Base-by-base conservation (phyloP, 768 basidiomycete species). In the Mycena galericulata region DNA sequence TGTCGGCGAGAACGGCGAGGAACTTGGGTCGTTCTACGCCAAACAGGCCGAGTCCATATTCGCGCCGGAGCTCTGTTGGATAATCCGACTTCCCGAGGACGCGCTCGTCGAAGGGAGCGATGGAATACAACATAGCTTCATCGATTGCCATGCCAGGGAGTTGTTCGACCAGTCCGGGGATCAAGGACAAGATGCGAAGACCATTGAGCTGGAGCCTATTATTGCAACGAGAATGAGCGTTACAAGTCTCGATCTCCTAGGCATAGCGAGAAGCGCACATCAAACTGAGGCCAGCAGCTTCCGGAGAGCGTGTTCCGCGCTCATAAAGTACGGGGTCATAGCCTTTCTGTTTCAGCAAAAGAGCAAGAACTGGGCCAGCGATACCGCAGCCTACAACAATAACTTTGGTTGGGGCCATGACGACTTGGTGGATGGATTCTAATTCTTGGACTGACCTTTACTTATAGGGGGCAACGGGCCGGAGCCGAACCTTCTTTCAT, bases 321-420 rank as follows among this genome's bases (percentile, higher is more conserved):
- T 83, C 82, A 65, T 81, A 83, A 0, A 83, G 66, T 50, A 82
- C 71, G 11, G 81, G 80, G 3, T 77, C 71, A 64, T 80, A 83
- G 17, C 82, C 82, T 60, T 80, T 79, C 26, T 72, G 70, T 59
- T 79, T 82, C 32, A 84, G 75, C 17, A 81, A 75, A 27, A 80
- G 74, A 1, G 80, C 81, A 41, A 84, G 78, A 4, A 82, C 77
- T 18, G 82, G 80, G 15, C 83, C 83, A 14, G 80, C 82, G 40
- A 83, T 78, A 4, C 83, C 83, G 22, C 75, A 75, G 24, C 83
- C 83, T 11, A 78, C 77, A 50, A 83, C 75, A 62, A 83, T 78
- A 30, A 83, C 78, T 68, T 76, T 82, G 22, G 78, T 62, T n/a
- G 40, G 30, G 43, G 65, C 22, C 58, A 68, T 60, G n/a, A 14